Base-by-base conservation (phyloP, 2,329 filamentous ascomycete species). In the Trichophyton verrucosum region DNA sequence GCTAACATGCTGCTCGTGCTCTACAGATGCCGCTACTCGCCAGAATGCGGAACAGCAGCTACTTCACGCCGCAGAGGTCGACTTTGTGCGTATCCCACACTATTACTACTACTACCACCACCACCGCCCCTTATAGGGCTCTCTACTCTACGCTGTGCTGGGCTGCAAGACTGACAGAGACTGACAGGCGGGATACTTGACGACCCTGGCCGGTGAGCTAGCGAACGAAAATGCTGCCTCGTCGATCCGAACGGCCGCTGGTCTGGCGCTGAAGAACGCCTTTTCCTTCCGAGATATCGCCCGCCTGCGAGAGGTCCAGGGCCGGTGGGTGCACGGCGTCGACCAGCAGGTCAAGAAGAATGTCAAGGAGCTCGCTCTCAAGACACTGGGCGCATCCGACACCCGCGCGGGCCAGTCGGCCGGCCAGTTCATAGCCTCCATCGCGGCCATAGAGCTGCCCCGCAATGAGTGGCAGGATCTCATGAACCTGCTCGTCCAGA, bases 201-300 rank as follows among this genome's bases (percentile, higher is more conserved):
- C 87, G 67, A 94, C 91, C 65, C 88, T 99, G 72, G 92, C 94
- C 67, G 87, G 89, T 77, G 90, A 95, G 77, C 85, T 99, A 71
- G 91, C 91, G 73, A 96, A 96, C 77, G 92, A 97, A 72, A 82
- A 84, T 68, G 86, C 88, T 67, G 82, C 88, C 72, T 83, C 88
- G 66, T 84, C 89, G 72, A 94, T 96, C 73, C 88, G 94, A 81
- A 88, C 89, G 68, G 92, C 94, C 68, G 94, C 94, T 69, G 94
- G 91, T 84, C 84, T 99, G 69, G 92, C 94, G 68, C 81, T 99
- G 72, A 99, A 99, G 80, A 99, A 99, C 82, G 88, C 94, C 70
- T 97, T 99, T 80, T 90, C 89, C 72, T 89, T 91, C 71, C 88
- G 94, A 81, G 94, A 99, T 76, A 86, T 86, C 71, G 80, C 85